Evolutionary conservation across 2,329 filamentous ascomycete species (phyloP).

Genomic region (Fusarium subtropicale): DNA sequence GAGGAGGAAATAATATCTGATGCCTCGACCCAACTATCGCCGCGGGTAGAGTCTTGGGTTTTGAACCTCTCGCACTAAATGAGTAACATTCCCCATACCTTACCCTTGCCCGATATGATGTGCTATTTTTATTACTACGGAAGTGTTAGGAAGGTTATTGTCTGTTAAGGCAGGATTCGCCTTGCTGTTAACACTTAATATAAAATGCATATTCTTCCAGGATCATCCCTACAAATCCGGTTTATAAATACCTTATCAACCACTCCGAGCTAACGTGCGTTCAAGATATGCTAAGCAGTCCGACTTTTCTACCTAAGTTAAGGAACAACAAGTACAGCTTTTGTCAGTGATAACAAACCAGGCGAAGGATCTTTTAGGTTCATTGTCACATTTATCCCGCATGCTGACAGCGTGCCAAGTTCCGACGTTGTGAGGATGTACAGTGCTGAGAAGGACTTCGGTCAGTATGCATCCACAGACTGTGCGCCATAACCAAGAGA

Average conservation of each 20-base stretch:
- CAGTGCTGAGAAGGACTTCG: background rate
- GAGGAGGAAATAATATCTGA: too few species aligned
- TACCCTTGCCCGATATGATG: too few species aligned
- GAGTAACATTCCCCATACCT: too few species aligned
- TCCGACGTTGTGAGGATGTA: background rate
- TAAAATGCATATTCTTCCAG: background rate
- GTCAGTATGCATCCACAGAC: background rate
- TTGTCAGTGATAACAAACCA: accelerated
- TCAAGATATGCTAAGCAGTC: background rate
- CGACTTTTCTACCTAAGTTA: accelerated
- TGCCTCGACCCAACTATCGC: too few species aligned
- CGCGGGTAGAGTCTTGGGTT: too few species aligned
- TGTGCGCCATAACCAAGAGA: background rate
- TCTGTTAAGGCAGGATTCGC: background rate
- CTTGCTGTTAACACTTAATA: background rate
- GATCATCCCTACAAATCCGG: background rate
- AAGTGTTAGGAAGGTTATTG: too few species aligned
- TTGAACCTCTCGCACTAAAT: too few species aligned
- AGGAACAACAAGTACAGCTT: background rate
- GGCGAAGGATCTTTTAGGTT: background rate
- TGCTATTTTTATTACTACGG: too few species aligned
- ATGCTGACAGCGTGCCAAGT: background rate
- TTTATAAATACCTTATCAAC: background rate
- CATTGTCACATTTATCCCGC: background rate
- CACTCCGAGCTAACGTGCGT: background rate